Percentiles rank a stretch among this genome's conserved stretches.
Evolutionary conservation across 202 grass and related monocot genomes (phyloP).

Genomic region (Schoenoplectus tabernaemontani): DNA sequence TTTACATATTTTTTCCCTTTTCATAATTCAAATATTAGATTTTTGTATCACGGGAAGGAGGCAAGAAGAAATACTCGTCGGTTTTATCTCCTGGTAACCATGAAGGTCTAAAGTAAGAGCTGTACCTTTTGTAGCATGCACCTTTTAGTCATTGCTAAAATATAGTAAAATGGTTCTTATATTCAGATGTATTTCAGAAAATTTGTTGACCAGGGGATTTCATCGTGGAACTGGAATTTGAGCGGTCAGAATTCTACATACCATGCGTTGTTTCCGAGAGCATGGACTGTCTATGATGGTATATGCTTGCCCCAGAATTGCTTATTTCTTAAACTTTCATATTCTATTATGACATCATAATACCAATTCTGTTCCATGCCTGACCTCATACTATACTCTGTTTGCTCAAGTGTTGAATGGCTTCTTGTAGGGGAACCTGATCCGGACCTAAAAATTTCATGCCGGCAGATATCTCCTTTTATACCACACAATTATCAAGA

Average conservation of each 20-base stretch:
- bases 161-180: constrained; percentile 27
- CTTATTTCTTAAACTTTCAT: not conserved
- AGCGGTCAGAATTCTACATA: constrained; percentile 87
- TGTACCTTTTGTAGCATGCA: not conserved
- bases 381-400: too few relatives aligned
- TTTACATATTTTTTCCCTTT: constrained; percentile 9
- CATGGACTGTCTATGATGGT: constrained; percentile 99
- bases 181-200: constrained; percentile 36
- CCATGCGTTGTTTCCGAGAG: constrained; percentile 94
- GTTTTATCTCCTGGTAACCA: constrained; percentile 83
- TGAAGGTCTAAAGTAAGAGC: constrained; percentile 73
- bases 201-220: constrained; percentile 75
- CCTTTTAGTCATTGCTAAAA: constrained; percentile 9
- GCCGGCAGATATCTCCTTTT: constrained; percentile 97
- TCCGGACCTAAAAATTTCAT: constrained; percentile 94
- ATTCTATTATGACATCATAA: not conserved
- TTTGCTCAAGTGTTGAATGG: constrained; percentile 21
- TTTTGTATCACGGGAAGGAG: constrained; percentile 74
- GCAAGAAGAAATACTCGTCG: constrained; percentile 76
- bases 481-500: constrained; percentile 92
- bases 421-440: constrained; percentile 71
- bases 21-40: constrained; percentile 38
- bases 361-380: not conserved
- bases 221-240: constrained; percentile 95
- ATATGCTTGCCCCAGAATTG: constrained; percentile 11